Base-by-base conservation (phyloP, 257 asterid species). In the Solanum boliviense region DNA sequence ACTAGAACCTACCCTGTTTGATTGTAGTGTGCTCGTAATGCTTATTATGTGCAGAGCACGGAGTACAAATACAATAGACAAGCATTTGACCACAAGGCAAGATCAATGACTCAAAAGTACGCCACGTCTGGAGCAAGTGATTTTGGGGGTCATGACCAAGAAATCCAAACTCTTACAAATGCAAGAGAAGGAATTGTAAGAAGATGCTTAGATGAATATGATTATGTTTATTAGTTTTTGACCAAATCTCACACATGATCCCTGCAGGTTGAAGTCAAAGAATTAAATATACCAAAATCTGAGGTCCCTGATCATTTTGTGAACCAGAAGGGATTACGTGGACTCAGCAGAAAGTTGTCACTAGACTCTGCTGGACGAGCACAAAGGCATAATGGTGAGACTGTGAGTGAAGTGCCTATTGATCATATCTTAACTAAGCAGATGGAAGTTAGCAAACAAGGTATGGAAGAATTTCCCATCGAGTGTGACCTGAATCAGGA, bases 61-160 rank as follows among this genome's bases (percentile, higher is more conserved):
- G 98, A 96, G 89, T 95, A 93, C 95, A 96, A 94, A 89, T 95
- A 95, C 79, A 96, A 95, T 88, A 93, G 95, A 87, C 96, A 93
- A 89, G 93, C 94, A 88, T 96, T 96, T 82, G 93, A 95, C 88
- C 96, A 93, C 88, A 93, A 93, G 87, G 98, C 98, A 76, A 92
- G 95, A 90, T 93, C 96, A 89, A 92, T 95, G 96, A 93, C 98
- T 52, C 95, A 95, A 86, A 96, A 93, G 86, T 96, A 92, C 75
- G 96, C 96, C 72, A 87, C 68, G 83, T 90, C 84, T 84, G 94
- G 92, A 88, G 92, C 89, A 87, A 87, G 89, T 89, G 93, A 83
- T 88, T 79, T 83, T 84, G 88, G 89, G 41, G 82, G 44, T 89
- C 87, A 36, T 83, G 88, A 87, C 86, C 89, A 90, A 83, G 90